phyloP scores from a whole-genome alignment of 2,329 filamentous ascomycete species.

The Blastomyces percursus region DNA sequence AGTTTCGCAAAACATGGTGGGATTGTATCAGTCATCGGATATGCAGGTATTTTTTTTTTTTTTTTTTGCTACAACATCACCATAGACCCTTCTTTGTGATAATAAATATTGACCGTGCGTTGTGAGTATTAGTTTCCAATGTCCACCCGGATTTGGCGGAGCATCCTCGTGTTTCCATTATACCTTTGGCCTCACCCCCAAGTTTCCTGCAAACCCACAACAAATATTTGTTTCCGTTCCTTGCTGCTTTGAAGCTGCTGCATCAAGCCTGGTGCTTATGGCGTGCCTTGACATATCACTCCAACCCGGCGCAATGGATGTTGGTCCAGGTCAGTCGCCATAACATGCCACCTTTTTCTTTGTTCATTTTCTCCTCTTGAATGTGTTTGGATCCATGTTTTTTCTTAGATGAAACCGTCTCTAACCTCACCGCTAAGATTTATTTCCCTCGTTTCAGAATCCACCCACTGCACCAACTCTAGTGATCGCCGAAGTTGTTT shows the following conservation, averaged over 20 bases:
- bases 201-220: slow-evolving; percentile 54
- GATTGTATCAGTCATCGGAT: slow-evolving; percentile 75
- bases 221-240: slow-evolving; percentile 62
- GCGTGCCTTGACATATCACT: slow-evolving; percentile 59
- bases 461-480: slow-evolving; percentile 91
- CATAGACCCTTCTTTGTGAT: not conserved
- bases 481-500: slow-evolving; percentile 59
- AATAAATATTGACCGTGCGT: not conserved
- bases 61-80: not conserved
- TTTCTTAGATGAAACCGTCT: not conserved
- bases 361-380: not conserved
- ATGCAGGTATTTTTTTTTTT: slow-evolving; percentile 49
- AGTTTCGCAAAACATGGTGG: slow-evolving; percentile 77
- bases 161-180: slow-evolving; percentile 58
- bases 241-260: slow-evolving; percentile 73
- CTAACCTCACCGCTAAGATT: not conserved
- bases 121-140: slow-evolving; percentile 54
- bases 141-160: slow-evolving; percentile 65
- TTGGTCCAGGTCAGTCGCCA: slow-evolving; percentile 55
- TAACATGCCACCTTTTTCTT: not conserved
- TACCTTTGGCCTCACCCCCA: slow-evolving; percentile 59
- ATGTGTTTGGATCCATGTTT: not conserved
- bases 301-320: slow-evolving; percentile 69
- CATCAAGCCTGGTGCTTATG: slow-evolving; percentile 69
- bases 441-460: slow-evolving; percentile 46